Base-by-base conservation (phyloP, 2,329 filamentous ascomycete species). In the Paecilomyces fulvus region DNA sequence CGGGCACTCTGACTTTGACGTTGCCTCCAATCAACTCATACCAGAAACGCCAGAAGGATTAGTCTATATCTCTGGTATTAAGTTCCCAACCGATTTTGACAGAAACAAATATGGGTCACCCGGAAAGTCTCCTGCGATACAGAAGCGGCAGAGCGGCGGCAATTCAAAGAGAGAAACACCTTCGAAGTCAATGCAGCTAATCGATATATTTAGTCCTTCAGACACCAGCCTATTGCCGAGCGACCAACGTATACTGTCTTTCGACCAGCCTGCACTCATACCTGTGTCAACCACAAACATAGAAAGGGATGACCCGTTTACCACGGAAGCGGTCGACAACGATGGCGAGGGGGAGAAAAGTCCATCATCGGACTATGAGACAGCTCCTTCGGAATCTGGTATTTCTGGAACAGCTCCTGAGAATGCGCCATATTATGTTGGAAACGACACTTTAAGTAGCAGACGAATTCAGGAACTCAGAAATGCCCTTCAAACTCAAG, bases 181-280 rank as follows among this genome's bases (percentile, higher is more conserved):
- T 9, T 17, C 14, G n/a, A 43, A 43, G 9, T 20, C 37, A 17
- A 20, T 43, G 37, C 37, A 17, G 8, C 14, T 43, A 20, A 43
- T 43, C n/a, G 37, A 43, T 10, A 17, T 43, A 17, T n/a, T 17
- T 17, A 20, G 37, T 8, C 37, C 37, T 17, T 7, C 37, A 9
- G 37, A 43, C 6, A 20, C 14, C 14, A 43, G 37, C 17, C 2
- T 43, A 8, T n/a, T 43, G 37, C 37, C 37, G 2, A 43, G n/a
- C 14, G n/a, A 17, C 37, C 14, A 43, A 17, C n/a, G 4, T 17
- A 43, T 17, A n/a, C 17, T 65, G 10, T 54, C 53, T 23, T 60
- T 62, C 14, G 43, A 63, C 30, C 62, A 63, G 23, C 61, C 65
- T 8, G 59, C 62, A 8, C 53, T 65, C 21, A 53, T 63, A 33